Conservation (phyloP, 768 basidiomycete species). For the Leccinellum rugosiceps region DNA sequence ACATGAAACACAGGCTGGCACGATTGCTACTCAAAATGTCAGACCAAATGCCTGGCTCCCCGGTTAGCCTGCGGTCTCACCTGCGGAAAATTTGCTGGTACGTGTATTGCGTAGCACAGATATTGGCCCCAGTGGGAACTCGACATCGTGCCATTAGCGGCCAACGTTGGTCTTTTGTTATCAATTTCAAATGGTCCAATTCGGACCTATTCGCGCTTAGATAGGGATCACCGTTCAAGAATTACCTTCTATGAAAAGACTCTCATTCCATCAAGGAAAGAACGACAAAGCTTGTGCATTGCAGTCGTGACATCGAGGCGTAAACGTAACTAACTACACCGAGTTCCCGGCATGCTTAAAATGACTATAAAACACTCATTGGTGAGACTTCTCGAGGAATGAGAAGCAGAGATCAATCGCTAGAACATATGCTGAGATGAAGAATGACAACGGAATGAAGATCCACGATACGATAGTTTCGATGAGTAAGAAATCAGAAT, state of each 20-base stretch:
- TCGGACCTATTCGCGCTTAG: neutral
- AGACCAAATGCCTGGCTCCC: neutral
- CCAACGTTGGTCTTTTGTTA: conserved; percentile 6
- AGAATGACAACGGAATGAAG: conserved; percentile 7
- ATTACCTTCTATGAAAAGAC: conserved; percentile 4
- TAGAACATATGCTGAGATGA: conserved; percentile 13
- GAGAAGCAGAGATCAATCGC: conserved; percentile 3
- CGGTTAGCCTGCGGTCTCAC: neutral
- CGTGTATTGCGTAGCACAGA: neutral
- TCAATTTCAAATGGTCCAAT: conserved; percentile 26
- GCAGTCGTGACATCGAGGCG: conserved; percentile 18
- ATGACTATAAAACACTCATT: conserved; percentile 20
- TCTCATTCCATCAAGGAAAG: conserved; percentile 9
- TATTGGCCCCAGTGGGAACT: neutral
- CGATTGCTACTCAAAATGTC: neutral
- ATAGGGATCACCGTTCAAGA: neutral
- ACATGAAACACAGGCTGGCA: neutral
- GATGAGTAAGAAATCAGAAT: conserved; percentile 12
- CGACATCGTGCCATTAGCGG: conserved; percentile 4
- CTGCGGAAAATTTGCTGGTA: neutral
- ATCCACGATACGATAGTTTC: conserved; percentile 15
- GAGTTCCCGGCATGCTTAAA: conserved; percentile 1
- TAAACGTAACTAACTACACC: conserved; percentile 27
- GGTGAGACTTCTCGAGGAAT: conserved; percentile 1
- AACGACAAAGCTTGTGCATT: conserved; percentile 10